Evolutionary conservation across 306 rosid species (phyloP).

Genomic region (Cajanus cajan): DNA sequence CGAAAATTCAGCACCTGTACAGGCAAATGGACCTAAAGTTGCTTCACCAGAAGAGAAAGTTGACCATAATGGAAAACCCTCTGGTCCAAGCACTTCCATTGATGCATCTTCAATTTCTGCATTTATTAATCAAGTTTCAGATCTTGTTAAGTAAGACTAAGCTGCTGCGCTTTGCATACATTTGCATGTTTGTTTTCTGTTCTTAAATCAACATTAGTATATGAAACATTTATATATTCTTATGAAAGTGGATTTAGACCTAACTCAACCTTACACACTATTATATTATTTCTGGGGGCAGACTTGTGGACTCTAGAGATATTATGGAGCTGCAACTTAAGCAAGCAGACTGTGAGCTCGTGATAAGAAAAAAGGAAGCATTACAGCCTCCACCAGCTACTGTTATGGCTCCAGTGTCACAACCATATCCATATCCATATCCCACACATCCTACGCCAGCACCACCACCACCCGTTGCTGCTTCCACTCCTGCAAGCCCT

Average conservation of each 20-base stretch:
- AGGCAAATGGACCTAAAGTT: conserved; percentile 37
- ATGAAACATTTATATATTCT: background rate
- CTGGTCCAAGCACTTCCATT: conserved; percentile 37
- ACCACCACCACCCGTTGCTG: conserved; percentile 38
- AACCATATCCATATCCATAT: conserved; percentile 43
- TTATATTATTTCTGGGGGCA: conserved; percentile 37
- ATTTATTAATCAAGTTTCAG: conserved; percentile 81
- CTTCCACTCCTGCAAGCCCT: conserved; percentile 51
- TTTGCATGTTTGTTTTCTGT: background rate
- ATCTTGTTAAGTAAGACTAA: conserved; percentile 74
- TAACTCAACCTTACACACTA: too few species aligned
- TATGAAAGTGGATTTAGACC: too few species aligned
- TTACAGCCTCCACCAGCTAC: conserved; percentile 59
- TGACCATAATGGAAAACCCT: conserved; percentile 34
- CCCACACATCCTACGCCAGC: conserved; percentile 39
- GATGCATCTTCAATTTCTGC: conserved; percentile 57
- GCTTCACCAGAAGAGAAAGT: conserved; percentile 42
- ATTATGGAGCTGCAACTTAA: conserved; percentile 77
- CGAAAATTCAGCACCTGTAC: conserved; percentile 57
- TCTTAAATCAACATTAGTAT: background rate
- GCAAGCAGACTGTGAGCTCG: conserved; percentile 71
- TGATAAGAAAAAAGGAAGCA: conserved; percentile 80
- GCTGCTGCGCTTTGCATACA: background rate
- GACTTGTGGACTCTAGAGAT: conserved; percentile 95
- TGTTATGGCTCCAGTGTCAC: conserved; percentile 1